Evolutionary conservation across 441 rosid species (phyloP).

Genomic region (Biscutella laevigata): DNA sequence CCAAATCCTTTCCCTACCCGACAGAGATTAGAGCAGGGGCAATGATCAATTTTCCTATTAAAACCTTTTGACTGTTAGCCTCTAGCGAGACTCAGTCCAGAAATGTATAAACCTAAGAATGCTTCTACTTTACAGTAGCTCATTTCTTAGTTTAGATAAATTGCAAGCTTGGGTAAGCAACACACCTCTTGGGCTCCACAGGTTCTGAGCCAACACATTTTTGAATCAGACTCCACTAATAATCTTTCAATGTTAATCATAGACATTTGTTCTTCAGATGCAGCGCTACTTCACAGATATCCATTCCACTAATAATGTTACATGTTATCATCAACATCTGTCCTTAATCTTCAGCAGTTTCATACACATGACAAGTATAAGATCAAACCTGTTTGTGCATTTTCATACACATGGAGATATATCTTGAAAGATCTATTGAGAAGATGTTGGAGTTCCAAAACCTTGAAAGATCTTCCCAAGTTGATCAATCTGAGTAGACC

Average conservation of each 20-base stretch:
- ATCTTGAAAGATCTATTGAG: constrained; percentile 52
- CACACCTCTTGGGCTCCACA: neutral
- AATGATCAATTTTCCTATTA: constrained; percentile 81
- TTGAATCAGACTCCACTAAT: neutral
- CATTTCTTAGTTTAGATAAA: neutral
- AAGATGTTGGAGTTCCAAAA: constrained; percentile 43
- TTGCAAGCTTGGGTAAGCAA: neutral
- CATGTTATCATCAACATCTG: no score
- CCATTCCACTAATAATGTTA: no score
- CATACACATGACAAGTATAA: no score
- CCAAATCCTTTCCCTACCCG: constrained; percentile 82
- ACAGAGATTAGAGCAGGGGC: constrained; percentile 84
- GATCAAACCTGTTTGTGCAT: no score
- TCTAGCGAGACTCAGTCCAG: neutral
- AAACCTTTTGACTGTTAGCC: constrained; percentile 5
- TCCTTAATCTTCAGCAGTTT: no score
- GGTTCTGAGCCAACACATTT: no score
- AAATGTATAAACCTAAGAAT: neutral
- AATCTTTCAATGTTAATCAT: neutral
- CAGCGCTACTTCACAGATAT: no score
- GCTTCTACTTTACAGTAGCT: neutral
- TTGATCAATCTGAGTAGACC: constrained; percentile 49
- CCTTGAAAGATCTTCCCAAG: constrained; percentile 47
- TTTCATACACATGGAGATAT: no score
- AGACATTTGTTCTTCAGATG: neutral